Percentiles rank a stretch among this genome's conserved stretches.
These are phyloP conservation scores for Coemansia sp. DNA, from an alignment of 192 early-diverging fungal genomes.

Conservation along the genomic window DNA sequence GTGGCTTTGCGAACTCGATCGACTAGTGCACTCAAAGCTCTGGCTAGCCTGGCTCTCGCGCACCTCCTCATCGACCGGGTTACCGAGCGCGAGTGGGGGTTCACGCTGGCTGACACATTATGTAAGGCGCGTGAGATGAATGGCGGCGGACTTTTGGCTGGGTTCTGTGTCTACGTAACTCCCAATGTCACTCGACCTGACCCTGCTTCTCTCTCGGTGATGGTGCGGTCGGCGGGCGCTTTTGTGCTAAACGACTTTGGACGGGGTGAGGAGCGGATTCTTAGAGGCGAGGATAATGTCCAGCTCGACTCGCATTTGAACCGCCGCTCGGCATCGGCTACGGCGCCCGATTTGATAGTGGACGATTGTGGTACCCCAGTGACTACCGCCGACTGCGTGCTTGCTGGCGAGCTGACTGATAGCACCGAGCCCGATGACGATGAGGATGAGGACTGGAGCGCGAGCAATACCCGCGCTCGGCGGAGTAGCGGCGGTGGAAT, in stretches of 20 bases:
- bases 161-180: slow-evolving; percentile 22
- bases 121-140: slow-evolving; percentile 1
- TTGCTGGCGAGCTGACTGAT: neutral
- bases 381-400: neutral
- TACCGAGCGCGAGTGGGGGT: slow-evolving; percentile 36
- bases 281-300: neutral
- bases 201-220: slow-evolving; percentile 13
- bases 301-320: neutral
- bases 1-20: neutral
- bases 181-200: slow-evolving; percentile 10
- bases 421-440: slow-evolving; percentile 47
- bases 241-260: slow-evolving; percentile 35
- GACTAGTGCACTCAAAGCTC: neutral
- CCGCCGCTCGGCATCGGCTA: neutral
- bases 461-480: neutral
- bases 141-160: neutral
- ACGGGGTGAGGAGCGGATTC: slow-evolving; percentile 6
- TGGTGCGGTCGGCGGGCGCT: slow-evolving; percentile 34
- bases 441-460: slow-evolving; percentile 42
- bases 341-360: neutral
- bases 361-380: neutral
- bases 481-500: neutral
- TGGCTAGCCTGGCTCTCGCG: neutral
- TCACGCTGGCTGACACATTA: slow-evolving; percentile 21
- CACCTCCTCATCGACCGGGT: slow-evolving; percentile 17